Percentiles rank a stretch among this genome's conserved stretches.
These are phyloP conservation scores for Dentipellis fragilis DNA, from an alignment of 768 basidiomycete genomes.

Conservation along the genomic window DNA sequence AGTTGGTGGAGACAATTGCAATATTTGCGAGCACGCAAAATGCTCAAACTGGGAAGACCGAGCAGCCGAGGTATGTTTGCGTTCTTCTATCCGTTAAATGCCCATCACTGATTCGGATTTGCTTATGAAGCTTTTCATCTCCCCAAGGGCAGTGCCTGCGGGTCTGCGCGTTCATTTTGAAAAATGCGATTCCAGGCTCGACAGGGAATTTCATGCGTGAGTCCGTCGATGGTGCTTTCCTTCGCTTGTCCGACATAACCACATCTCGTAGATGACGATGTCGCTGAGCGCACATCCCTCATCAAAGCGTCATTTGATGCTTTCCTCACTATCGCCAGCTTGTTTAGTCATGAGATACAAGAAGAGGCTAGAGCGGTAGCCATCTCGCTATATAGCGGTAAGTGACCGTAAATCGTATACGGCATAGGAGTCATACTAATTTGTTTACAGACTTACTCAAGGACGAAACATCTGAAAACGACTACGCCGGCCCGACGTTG, in stretches of 20 bases:
- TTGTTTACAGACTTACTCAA: constrained; percentile 57
- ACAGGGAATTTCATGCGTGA: constrained; percentile 44
- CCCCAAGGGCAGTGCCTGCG: constrained; percentile 54
- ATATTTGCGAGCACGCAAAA: constrained; percentile 36
- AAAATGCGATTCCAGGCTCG: constrained; percentile 53
- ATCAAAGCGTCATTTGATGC: constrained; percentile 54
- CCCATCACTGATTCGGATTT: constrained; percentile 1
- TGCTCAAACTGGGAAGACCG: constrained; percentile 22
- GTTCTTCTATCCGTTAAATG: constrained; percentile 1
- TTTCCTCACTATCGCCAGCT: constrained; percentile 47
- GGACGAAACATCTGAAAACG: constrained; percentile 74
- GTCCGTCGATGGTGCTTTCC: constrained; percentile 6
- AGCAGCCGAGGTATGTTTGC: constrained; percentile 6
- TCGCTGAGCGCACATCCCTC: constrained; percentile 49
- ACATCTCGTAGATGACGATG: constrained; percentile 33
- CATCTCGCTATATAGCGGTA: constrained; percentile 72
- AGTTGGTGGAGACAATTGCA: constrained; percentile 61
- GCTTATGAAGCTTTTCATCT: constrained; percentile 8
- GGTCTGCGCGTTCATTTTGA: constrained; percentile 74
- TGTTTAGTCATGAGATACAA: constrained; percentile 42
- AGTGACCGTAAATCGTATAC: constrained; percentile 6
- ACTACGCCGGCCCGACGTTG: constrained; percentile 72
- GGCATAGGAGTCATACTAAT: constrained; percentile 1
- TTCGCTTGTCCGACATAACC: not conserved
- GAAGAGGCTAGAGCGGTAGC: constrained; percentile 77